Conservation (phyloP, 768 basidiomycete genomes). For the Chalciporus pseudorubinellus region DNA sequence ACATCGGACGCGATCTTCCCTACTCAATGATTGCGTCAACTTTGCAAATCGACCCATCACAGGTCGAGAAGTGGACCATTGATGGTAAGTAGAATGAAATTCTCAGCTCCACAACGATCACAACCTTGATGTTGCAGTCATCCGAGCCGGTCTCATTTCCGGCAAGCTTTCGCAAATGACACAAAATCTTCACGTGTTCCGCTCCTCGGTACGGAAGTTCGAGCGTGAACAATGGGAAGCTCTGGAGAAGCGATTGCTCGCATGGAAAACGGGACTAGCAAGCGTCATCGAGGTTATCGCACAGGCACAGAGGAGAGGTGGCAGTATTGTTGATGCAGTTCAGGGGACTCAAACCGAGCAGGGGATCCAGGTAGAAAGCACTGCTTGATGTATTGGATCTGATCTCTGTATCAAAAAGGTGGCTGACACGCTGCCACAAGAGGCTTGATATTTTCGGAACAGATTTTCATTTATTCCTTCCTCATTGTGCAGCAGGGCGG, state of each 20-base stretch:
- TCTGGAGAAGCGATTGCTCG: constrained; percentile 68
- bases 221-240: constrained; percentile 77
- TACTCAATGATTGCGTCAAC: constrained; percentile 68
- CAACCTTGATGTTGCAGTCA: constrained; percentile 61
- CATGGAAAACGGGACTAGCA: constrained; percentile 73
- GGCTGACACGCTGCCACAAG: background rate
- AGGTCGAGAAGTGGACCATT: constrained; percentile 87
- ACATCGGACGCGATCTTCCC: constrained; percentile 69
- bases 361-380: constrained; percentile 20
- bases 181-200: constrained; percentile 68
- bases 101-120: no score
- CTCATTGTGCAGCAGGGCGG: no score
- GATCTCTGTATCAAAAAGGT: background rate
- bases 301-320: constrained; percentile 45
- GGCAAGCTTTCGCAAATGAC: constrained; percentile 83
- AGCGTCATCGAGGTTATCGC: constrained; percentile 70
- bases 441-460: background rate
- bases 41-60: constrained; percentile 57
- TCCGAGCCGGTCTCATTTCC: constrained; percentile 73
- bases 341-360: constrained; percentile 25
- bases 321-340: constrained; percentile 16
- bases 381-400: constrained; percentile 15
- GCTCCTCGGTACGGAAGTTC: constrained; percentile 73
- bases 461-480: background rate
- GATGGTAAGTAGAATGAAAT: constrained; percentile 55